A percentile compares a stretch with the other conserved stretches of the same genome.
These are phyloP conservation scores for Thyridium curvatum DNA, from an alignment of 2,329 filamentous ascomycete genomes.

Conservation along the genomic window DNA sequence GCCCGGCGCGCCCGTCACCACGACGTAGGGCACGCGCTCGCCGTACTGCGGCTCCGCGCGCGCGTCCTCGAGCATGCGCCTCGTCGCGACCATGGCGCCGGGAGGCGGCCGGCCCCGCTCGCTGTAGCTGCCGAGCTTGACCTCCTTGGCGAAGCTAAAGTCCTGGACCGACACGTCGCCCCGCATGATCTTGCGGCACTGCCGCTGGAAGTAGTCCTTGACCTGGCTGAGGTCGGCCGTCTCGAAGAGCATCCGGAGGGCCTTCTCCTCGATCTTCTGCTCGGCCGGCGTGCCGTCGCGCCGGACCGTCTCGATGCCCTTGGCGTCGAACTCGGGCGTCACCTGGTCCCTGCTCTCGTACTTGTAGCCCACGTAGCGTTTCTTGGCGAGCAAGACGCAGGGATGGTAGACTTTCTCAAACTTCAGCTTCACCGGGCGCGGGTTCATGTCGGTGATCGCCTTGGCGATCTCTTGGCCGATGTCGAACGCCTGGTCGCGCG, in stretches of 20 bases:
- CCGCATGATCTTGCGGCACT: constrained; percentile 89
- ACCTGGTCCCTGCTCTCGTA: constrained; percentile 74
- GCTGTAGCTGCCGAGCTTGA: constrained; percentile 83
- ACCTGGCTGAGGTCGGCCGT: constrained; percentile 84
- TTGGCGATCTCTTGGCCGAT: constrained; percentile 90
- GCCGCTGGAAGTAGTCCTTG: constrained; percentile 82
- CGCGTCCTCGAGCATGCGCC: constrained; percentile 79
- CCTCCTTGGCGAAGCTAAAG: constrained; percentile 92
- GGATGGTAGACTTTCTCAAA: constrained; percentile 99
- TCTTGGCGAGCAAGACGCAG: constrained; percentile 90
- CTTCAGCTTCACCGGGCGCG: constrained; percentile 87
- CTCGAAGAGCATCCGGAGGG: constrained; percentile 81
- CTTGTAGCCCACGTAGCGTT: constrained; percentile 96
- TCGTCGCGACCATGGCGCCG: constrained; percentile 81
- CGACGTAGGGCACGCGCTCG: constrained; percentile 90
- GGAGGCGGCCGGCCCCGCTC: constrained; percentile 75
- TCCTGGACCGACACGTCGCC: constrained; percentile 86
- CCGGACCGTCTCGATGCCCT: constrained; percentile 95
- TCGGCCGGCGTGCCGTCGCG: constrained; percentile 91
- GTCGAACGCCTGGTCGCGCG: constrained; percentile 80
- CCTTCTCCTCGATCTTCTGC: constrained; percentile 94
- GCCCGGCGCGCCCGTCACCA: constrained; percentile 81
- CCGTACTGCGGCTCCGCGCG: constrained; percentile 89
- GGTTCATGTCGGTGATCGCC: constrained; percentile 83
- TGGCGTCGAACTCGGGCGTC: constrained; percentile 89